Evolutionary conservation across 108 stramenopile genomes (phyloP).

Genomic region (Pelagomonas calceolata): DNA sequence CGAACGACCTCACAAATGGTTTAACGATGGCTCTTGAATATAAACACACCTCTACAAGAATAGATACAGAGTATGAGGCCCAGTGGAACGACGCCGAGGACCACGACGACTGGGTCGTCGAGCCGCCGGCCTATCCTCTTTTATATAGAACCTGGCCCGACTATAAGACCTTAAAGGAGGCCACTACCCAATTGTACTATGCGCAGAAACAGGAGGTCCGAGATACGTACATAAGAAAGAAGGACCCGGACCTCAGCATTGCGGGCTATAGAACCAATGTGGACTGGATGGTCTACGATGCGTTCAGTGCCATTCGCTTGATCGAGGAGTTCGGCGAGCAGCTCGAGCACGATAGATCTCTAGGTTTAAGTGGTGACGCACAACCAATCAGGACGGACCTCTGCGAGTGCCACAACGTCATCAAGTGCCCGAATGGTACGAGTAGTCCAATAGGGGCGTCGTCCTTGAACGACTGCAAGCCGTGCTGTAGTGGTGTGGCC

Average conservation of each 20-base stretch:
- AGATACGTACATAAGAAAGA: not conserved
- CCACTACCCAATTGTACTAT: conserved; percentile 10
- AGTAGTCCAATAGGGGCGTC: conserved; percentile 21
- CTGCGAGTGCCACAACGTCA: conserved; percentile 58
- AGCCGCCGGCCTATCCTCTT: no score
- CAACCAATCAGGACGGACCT: conserved; percentile 43
- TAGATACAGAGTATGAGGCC: no score
- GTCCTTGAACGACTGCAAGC: conserved; percentile 43
- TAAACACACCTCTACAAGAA: no score
- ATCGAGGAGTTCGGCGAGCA: conserved; percentile 59
- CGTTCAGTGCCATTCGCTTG: conserved; percentile 44
- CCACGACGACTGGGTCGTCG: no score
- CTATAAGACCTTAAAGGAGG: no score
- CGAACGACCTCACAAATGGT: no score
- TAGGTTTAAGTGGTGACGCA: conserved; percentile 3
- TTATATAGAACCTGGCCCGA: no score
- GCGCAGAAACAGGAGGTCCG: conserved; percentile 37
- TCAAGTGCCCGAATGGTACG: conserved; percentile 70
- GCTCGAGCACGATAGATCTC: conserved; percentile 26
- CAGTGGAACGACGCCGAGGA: no score
- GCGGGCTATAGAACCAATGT: conserved; percentile 24
- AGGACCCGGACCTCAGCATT: conserved; percentile 4
- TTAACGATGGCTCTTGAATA: no score
- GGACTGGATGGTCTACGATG: conserved; percentile 53
- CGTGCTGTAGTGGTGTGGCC: not conserved